Base-by-base conservation (phyloP, 768 basidiomycete genomes). In the Collybia nuda region DNA sequence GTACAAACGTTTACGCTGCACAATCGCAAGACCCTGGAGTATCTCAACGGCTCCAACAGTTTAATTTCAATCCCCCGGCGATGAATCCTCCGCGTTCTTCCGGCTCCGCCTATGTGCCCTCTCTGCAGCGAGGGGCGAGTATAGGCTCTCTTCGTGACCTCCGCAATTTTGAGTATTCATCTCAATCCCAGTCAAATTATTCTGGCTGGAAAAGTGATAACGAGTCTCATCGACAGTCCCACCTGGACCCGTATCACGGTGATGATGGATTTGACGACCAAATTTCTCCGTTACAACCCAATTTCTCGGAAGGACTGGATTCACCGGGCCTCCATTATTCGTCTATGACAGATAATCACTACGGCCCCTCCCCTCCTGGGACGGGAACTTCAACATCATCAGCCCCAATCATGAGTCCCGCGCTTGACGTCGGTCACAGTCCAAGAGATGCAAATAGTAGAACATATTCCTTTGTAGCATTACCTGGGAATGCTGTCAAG, bases 391-490 rank as follows among this genome's bases (percentile, higher is more conserved):
- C 82, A 18, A 74, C 80, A 2, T 80, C 82, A 17, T 81, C 80
- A 2, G 71, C 69, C 6, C 60, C 54, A 35, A 45, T 59, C 40
- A 51, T 47, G 60, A 72, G 44, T 68, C 68, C 47, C 29, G 53
- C 36, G 47, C 46, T 55, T 54, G 56, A 51, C 48, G 54, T 24
- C 15, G 56, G 28, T 32, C 60, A 67, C 39, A 65, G 65, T 47
- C 45, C 60, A 36, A 67, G 60, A 35, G 71, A 75, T 23, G 62
- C 64, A 37, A 78, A 77, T 60, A 75, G 72, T 58, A 91, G 88
- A 67, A 89, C 86, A 19, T 92, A 91, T 63, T 85, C 88, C 1
- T 92, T 92, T 56, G 88, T 92, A 37, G 78, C 88, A 11, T 71
- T 92, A 8, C 88, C 90, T 8, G 90, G 90, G 18, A 90, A 90